Conservation (phyloP, 495 filamentous ascomycete genomes). For the Chaetomium cochliodes region DNA sequence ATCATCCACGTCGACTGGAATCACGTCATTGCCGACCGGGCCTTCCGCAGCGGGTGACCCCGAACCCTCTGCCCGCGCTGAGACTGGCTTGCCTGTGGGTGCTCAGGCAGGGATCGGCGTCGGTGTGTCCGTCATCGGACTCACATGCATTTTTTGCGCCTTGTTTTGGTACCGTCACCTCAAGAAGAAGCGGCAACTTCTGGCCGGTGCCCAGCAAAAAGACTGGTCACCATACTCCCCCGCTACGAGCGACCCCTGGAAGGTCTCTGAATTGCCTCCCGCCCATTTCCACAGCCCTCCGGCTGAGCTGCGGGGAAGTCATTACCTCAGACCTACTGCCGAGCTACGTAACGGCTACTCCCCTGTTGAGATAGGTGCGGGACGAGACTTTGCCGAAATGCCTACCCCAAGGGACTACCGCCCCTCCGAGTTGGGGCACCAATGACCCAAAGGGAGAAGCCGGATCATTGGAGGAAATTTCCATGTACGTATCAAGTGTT, state of each 20-base stretch:
- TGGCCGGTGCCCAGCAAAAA: slow-evolving; percentile 2
- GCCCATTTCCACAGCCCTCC: background rate
- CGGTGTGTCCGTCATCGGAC: background rate
- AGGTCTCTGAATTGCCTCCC: background rate
- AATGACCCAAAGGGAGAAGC: background rate
- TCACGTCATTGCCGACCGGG: background rate
- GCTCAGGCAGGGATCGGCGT: slow-evolving; percentile 5
- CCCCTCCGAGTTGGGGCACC: background rate
- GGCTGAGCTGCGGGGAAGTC: background rate
- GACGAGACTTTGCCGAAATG: background rate
- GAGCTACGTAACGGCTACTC: background rate
- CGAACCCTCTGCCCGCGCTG: background rate
- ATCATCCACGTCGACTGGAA: background rate
- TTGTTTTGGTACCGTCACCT: slow-evolving; percentile 1
- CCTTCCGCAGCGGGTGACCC: background rate
- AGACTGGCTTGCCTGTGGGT: background rate
- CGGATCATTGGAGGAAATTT: background rate
- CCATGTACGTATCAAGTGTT: background rate
- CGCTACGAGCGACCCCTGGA: background rate
- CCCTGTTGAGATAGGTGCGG: background rate
- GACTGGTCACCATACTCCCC: background rate
- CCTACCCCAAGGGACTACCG: background rate
- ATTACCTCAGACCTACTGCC: background rate
- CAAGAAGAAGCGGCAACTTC: background rate
- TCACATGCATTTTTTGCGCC: slow-evolving; percentile 2